Percentiles rank a stretch among this genome's conserved stretches.
phyloP scores from a whole-genome alignment of 164 flowering plant genomes.

The Vitis labrusca region DNA sequence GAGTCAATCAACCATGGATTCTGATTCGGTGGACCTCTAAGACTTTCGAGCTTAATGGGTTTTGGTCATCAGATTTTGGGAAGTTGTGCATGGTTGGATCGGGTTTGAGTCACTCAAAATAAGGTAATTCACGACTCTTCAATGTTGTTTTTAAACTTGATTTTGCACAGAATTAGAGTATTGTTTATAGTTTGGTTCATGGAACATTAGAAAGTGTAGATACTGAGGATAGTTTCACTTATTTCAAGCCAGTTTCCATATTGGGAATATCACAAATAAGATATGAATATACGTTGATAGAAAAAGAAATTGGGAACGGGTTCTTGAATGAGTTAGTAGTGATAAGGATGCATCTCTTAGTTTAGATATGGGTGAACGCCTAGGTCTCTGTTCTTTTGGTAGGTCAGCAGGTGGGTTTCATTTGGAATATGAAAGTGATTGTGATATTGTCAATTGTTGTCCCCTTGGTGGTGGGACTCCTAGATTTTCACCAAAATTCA shows the following conservation, averaged over 20 bases:
- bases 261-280: constrained; percentile 18
- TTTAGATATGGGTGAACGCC: too few relatives aligned
- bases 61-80: constrained; percentile 33
- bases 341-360: constrained; percentile 10
- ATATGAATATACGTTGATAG: constrained; percentile 25
- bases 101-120: background rate
- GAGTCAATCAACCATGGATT: constrained; percentile 13
- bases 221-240: constrained; percentile 4
- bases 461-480: constrained; percentile 23
- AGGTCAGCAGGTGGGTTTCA: background rate
- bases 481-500: constrained; percentile 11
- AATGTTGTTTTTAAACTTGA: constrained; percentile 32
- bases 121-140: constrained; percentile 8
- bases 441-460: constrained; percentile 30
- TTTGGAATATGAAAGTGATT: constrained; percentile 30
- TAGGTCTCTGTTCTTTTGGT: constrained; percentile 8
- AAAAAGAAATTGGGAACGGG: constrained; percentile 9
- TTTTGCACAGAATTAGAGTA: constrained; percentile 18
- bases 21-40: background rate
- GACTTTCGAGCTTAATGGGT: constrained; percentile 29
- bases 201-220: constrained; percentile 36
- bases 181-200: constrained; percentile 24
- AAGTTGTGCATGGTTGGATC: constrained; percentile 21
- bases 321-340: constrained; percentile 9
- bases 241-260: constrained; percentile 29